Conservation (phyloP, 257 asterid species). For the Echium plantagineum region DNA sequence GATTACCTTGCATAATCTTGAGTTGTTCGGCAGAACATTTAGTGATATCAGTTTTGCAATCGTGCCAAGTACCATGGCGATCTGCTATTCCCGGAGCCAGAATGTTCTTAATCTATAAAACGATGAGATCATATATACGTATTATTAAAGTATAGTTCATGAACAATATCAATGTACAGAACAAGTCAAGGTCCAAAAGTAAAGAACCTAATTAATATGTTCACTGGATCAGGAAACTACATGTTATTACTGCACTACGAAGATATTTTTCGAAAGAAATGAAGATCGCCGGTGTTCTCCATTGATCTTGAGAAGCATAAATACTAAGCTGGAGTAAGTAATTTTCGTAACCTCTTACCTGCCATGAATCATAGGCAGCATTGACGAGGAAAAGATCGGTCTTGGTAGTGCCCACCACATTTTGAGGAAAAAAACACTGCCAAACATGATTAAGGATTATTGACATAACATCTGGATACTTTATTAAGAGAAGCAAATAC, state of each 20-base stretch:
- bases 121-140: not conserved
- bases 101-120: slow-evolving; percentile 50
- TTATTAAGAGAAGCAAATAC: not conserved
- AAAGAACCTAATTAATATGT: too few relatives aligned
- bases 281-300: too few relatives aligned
- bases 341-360: slow-evolving; percentile 34
- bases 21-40: slow-evolving; percentile 53
- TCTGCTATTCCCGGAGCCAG: slow-evolving; percentile 70
- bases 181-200: too few relatives aligned
- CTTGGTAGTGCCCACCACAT: slow-evolving; percentile 40
- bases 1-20: slow-evolving; percentile 50
- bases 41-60: slow-evolving; percentile 48
- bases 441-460: slow-evolving; percentile 12
- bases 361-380: slow-evolving; percentile 94
- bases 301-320: too few relatives aligned
- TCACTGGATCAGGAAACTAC: too few relatives aligned
- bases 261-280: too few relatives aligned
- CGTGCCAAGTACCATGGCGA: slow-evolving; percentile 61
- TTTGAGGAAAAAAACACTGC: slow-evolving; percentile 88
- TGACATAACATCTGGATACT: not conserved
- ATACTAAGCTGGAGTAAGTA: too few relatives aligned
- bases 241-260: too few relatives aligned
- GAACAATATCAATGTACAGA: too few relatives aligned
- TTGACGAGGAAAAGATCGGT: slow-evolving; percentile 72
- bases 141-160: not conserved